A percentile compares a stretch with the other conserved stretches of the same genome.
Evolutionary conservation across 345 rosid genomes (phyloP).

Genomic region (Eucalyptus grandis): DNA sequence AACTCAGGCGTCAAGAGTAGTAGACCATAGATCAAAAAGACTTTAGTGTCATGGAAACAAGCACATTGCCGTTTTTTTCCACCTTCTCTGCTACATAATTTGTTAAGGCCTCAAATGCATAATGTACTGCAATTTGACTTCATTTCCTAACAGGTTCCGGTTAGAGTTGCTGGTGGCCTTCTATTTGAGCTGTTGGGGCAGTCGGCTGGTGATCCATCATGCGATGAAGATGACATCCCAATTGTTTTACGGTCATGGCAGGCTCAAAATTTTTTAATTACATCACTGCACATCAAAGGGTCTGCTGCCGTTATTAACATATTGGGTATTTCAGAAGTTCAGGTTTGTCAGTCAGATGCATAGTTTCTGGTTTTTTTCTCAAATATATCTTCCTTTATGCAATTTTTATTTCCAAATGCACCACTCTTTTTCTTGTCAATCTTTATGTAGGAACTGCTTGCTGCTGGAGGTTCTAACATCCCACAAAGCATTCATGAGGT

Average conservation of each 20-base stretch:
- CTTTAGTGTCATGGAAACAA: neutral
- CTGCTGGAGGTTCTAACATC: constrained; percentile 26
- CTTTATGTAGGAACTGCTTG: constrained; percentile 38
- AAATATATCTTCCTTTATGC: neutral
- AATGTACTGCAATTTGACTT: neutral
- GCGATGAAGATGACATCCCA: constrained; percentile 51
- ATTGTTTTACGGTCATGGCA: constrained; percentile 62
- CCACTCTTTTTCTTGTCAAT: neutral
- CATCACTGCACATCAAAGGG: constrained; percentile 50
- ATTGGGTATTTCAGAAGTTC: constrained; percentile 49
- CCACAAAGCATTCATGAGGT: constrained; percentile 42
- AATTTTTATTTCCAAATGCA: neutral
- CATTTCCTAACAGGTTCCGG: constrained; percentile 37
- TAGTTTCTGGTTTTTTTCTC: neutral
- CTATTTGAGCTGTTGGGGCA: constrained; percentile 66
- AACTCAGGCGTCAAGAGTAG: neutral
- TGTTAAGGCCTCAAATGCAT: neutral
- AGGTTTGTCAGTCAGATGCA: constrained; percentile 20
- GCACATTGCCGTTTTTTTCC: neutral
- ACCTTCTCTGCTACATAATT: neutral
- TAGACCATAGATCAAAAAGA: neutral
- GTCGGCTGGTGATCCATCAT: constrained; percentile 53
- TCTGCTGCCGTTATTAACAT: constrained; percentile 24
- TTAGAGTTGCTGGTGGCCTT: constrained; percentile 53
- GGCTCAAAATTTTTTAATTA: constrained; percentile 37